Conservation (phyloP, 164 flowering plant genomes). For the Piper longum region DNA sequence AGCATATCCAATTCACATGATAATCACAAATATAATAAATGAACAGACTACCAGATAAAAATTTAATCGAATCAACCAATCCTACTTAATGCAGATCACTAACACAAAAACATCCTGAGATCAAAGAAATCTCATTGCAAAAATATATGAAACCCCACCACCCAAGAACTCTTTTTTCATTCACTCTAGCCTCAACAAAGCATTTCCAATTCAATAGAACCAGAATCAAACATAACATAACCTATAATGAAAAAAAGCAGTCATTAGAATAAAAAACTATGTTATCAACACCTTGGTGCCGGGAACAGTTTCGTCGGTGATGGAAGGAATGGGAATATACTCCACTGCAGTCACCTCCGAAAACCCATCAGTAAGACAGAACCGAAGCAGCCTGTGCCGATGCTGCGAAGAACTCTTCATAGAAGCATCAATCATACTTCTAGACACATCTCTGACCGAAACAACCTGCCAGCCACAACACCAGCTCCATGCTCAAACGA, state of each 20-base stretch:
- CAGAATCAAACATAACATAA: no score
- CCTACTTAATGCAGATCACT: no score
- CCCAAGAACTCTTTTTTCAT: no score
- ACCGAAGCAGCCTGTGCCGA: slow-evolving; percentile 35
- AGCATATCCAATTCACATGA: no score
- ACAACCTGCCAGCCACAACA: slow-evolving; percentile 28
- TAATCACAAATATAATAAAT: no score
- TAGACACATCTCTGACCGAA: slow-evolving; percentile 52
- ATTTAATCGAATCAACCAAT: no score
- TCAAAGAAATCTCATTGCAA: no score
- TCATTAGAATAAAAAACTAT: not conserved
- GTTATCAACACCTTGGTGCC: slow-evolving; percentile 51
- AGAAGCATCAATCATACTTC: slow-evolving; percentile 34
- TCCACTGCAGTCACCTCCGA: slow-evolving; percentile 62
- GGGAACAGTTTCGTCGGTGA: slow-evolving; percentile 60
- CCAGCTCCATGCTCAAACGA: not conserved
- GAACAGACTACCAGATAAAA: no score
- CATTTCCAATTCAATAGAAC: no score
- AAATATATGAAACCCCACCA: no score
- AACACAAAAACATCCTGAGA: no score
- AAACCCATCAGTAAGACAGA: slow-evolving; percentile 70
- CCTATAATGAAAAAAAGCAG: not conserved
- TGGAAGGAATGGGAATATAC: slow-evolving; percentile 38
- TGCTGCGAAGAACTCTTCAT: slow-evolving; percentile 28
- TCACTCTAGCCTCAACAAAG: no score